Percentiles rank a stretch among this genome's conserved stretches.
Conservation (phyloP, 2,329 filamentous ascomycete genomes). For the Beauveria caledonica region DNA sequence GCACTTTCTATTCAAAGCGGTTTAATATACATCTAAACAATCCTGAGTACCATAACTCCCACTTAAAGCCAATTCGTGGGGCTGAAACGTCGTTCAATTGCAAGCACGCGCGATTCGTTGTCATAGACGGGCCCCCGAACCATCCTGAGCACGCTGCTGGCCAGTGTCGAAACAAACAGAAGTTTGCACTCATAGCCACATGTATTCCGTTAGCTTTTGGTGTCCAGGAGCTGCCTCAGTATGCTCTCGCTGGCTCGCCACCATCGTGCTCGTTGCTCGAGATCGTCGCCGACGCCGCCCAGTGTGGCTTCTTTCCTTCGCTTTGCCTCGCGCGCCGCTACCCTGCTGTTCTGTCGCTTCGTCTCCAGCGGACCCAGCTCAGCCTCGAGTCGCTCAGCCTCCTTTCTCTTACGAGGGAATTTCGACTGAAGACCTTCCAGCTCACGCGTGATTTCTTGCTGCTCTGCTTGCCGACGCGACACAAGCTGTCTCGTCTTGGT, state of each 20-base stretch:
- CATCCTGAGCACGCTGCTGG: background rate
- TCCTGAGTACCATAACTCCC: background rate
- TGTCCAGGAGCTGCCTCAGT: conserved; percentile 55
- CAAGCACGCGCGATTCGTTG: background rate
- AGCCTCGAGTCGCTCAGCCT: conserved; percentile 56
- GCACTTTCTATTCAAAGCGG: background rate
- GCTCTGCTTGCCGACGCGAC: conserved; percentile 40
- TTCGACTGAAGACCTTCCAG: conserved; percentile 55
- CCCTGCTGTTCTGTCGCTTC: conserved; percentile 55
- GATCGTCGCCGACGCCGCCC: conserved; percentile 60
- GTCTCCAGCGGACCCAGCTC: conserved; percentile 63
- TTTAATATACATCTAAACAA: background rate
- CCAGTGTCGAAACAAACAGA: background rate
- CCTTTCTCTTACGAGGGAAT: conserved; percentile 56
- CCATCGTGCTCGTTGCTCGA: conserved; percentile 71
- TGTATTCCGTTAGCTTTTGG: conserved; percentile 32
- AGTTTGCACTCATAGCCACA: background rate
- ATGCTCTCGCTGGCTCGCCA: conserved; percentile 59
- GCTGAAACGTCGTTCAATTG: background rate
- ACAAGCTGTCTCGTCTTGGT: conserved; percentile 48
- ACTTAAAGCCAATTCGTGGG: background rate
- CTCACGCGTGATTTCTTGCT: conserved; percentile 52
- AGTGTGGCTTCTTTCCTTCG: conserved; percentile 58
- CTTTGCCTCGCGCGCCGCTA: conserved; percentile 63
- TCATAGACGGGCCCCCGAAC: background rate